Percentiles rank a stretch among this genome's conserved stretches.
These are phyloP conservation scores for Maudiozyma bulderi DNA, from an alignment of 805 yeast species.

Conservation along the genomic window DNA sequence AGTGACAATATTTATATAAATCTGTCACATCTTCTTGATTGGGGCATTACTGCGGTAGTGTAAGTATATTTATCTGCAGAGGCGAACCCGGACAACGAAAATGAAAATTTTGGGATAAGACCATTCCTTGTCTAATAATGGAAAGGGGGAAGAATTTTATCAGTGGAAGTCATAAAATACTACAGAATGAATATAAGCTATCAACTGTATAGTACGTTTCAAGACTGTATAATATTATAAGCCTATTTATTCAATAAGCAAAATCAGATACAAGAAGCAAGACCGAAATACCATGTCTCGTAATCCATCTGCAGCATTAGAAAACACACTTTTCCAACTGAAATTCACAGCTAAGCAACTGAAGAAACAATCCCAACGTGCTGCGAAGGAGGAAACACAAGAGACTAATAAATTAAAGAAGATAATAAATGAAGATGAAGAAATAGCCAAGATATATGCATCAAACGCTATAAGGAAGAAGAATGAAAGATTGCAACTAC, in stretches of 20 bases:
- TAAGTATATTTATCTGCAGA: no score
- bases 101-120: no score
- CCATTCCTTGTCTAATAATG: no score
- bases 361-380: constrained; percentile 78
- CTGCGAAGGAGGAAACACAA: constrained; percentile 79
- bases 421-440: constrained; percentile 41
- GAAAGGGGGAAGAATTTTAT: no score
- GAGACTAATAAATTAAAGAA: constrained; percentile 87
- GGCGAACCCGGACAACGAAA: no score
- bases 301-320: constrained; percentile 23
- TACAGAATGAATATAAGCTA: no score
- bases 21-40: no score
- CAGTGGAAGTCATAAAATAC: no score
- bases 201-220: no score
- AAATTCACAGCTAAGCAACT: constrained; percentile 90
- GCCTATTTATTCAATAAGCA: neutral
- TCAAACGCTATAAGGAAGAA: constrained; percentile 91
- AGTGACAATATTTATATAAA: no score
- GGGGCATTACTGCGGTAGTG: no score
- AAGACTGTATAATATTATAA: no score
- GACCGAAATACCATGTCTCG: constrained; percentile 19
- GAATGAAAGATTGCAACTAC: constrained; percentile 72
- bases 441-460: constrained; percentile 89
- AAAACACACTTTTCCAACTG: constrained; percentile 29
- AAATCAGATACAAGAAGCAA: neutral